Evolutionary conservation across 441 rosid species (phyloP).

Genomic region (Corymbia calophylla): DNA sequence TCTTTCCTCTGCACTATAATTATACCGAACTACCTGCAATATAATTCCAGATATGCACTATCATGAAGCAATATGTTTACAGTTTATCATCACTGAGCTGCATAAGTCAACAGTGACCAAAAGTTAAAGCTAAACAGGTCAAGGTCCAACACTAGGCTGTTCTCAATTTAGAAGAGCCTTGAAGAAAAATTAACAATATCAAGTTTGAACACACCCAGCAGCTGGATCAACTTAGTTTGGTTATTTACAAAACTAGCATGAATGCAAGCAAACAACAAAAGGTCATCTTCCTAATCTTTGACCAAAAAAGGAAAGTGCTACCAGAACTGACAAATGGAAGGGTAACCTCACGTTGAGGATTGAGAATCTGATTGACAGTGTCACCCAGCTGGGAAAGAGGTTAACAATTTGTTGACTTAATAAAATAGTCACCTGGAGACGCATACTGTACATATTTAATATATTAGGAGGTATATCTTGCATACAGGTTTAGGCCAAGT

Average conservation of each 20-base stretch:
- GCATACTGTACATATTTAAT: background rate
- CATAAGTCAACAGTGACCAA: background rate
- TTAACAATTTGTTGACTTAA: background rate
- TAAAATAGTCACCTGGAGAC: background rate
- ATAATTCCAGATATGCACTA: background rate
- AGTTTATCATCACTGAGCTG: background rate
- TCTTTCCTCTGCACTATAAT: constrained; percentile 91
- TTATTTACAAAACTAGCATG: background rate
- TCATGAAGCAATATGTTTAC: background rate
- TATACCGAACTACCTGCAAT: constrained; percentile 88
- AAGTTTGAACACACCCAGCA: background rate
- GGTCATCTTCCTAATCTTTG: background rate
- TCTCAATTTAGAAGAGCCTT: background rate
- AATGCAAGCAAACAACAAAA: background rate
- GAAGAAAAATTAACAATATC: background rate
- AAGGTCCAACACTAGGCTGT: background rate
- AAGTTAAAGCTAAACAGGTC: background rate
- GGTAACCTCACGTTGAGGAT: background rate
- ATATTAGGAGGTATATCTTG: background rate
- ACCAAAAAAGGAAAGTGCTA: background rate
- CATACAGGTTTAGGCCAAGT: background rate
- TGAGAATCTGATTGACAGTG: background rate
- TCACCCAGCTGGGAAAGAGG: background rate
- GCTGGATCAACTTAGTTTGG: background rate
- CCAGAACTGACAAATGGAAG: background rate